Percentiles rank a stretch among this genome's conserved stretches.
Evolutionary conservation across 495 filamentous ascomycete species (phyloP).

Genomic region (Niebla homalea): DNA sequence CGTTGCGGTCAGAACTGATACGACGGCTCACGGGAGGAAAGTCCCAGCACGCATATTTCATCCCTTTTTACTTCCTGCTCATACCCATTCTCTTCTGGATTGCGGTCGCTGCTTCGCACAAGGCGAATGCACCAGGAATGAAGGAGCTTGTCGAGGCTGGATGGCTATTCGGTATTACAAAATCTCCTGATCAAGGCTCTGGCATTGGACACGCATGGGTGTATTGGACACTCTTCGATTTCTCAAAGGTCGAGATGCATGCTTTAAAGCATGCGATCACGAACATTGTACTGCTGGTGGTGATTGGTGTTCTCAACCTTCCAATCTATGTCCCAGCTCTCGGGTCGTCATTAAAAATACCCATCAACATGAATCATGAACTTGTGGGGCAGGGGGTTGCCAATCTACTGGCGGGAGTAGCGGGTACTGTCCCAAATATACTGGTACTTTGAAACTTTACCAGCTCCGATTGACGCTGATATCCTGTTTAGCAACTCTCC

Average conservation of each 20-base stretch:
- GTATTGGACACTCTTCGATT: slow-evolving; percentile 1
- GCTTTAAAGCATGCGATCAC: background rate
- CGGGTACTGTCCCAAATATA: slow-evolving; percentile 2
- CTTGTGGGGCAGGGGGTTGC: background rate
- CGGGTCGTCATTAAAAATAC: background rate
- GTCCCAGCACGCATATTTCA: background rate
- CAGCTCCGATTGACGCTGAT: background rate
- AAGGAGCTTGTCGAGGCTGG: background rate
- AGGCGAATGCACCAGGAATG: background rate
- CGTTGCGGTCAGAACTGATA: background rate
- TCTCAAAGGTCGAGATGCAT: background rate
- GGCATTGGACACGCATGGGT: background rate
- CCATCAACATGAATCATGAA: slow-evolving; percentile 3
- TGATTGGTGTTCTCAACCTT: slow-evolving; percentile 3
- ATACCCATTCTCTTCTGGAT: slow-evolving; percentile 3
- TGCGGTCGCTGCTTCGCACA: background rate
- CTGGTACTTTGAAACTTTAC: no score
- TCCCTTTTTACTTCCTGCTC: background rate
- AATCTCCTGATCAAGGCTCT: background rate
- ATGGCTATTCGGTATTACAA: background rate
- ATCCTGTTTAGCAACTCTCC: background rate
- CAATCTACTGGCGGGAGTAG: background rate
- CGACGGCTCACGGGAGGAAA: background rate
- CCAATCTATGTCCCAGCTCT: slow-evolving; percentile 2
- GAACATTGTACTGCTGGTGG: slow-evolving; percentile 3